A percentile compares a stretch with the other conserved stretches of the same genome.
Evolutionary conservation across 1,139 yeast species (phyloP).

Genomic region (Nakaseomyces bracarensis): DNA sequence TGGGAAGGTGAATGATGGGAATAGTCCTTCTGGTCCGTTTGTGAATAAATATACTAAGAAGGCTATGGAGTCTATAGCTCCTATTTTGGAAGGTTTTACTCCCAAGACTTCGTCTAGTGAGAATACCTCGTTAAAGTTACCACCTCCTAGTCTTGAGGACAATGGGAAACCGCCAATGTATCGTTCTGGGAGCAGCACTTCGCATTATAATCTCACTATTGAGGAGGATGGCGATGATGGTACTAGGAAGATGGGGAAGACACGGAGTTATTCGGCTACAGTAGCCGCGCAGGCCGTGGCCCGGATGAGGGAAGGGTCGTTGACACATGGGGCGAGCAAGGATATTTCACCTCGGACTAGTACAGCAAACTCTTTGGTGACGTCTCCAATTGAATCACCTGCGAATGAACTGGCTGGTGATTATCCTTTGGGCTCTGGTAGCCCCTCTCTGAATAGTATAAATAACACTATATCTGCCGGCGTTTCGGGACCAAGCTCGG

Average conservation of each 20-base stretch:
- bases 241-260: constrained; percentile 8
- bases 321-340: background rate
- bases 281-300: constrained; percentile 9
- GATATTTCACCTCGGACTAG: background rate
- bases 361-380: background rate
- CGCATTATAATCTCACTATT: constrained; percentile 3
- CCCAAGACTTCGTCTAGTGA: constrained; percentile 67
- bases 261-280: constrained; percentile 3
- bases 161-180: constrained; percentile 1
- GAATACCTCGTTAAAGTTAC: constrained; percentile 34
- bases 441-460: background rate
- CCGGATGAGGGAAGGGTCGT: constrained; percentile 7
- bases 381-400: constrained; percentile 2
- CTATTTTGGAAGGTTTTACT: constrained; percentile 60
- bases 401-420: background rate
- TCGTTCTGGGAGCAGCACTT: constrained; percentile 9
- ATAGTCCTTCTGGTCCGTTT: constrained; percentile 29
- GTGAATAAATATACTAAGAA: constrained; percentile 35
- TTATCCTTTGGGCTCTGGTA: background rate
- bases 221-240: constrained; percentile 24
- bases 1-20: constrained; percentile 8
- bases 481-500: background rate
- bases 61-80: constrained; percentile 74
- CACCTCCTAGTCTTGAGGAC: constrained; percentile 24
- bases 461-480: background rate